These are phyloP conservation scores for Fusarium sp. DNA, from an alignment of 2,329 filamentous ascomycete genomes.

Conservation along the genomic window DNA sequence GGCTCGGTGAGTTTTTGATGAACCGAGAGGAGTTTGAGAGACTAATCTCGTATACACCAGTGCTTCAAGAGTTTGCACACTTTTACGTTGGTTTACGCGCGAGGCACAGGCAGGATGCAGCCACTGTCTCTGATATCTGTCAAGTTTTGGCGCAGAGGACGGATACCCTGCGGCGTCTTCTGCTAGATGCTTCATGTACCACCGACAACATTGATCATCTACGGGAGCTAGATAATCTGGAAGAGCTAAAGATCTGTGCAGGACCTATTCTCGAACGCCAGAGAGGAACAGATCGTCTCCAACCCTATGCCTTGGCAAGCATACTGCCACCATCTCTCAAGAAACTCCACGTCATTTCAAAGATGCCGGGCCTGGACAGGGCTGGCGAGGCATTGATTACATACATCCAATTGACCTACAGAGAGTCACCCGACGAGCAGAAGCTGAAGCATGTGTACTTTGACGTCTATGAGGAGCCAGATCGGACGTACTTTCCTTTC, in stretches of 20 bases:
- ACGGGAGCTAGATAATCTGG: not conserved
- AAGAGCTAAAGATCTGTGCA: not conserved
- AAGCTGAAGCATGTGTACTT: not conserved
- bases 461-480: not conserved
- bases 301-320: not conserved
- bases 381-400: not conserved
- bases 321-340: not conserved
- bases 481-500: not conserved
- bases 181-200: not conserved
- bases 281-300: not conserved
- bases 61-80: not conserved
- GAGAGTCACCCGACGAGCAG: not conserved
- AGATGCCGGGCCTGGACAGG: not conserved
- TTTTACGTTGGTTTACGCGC: not conserved
- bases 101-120: not conserved
- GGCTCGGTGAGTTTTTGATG: not conserved
- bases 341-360: not conserved
- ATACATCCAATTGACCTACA: slow-evolving; percentile 13
- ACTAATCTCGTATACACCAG: not conserved
- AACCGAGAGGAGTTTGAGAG: not conserved
- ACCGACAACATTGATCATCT: not conserved
- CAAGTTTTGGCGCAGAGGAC: not conserved
- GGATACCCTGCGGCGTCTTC: not conserved
- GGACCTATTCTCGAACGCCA: not conserved
- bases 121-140: not conserved